A percentile compares a stretch with the other conserved stretches of the same genome.
Evolutionary conservation across 495 filamentous ascomycete genomes (phyloP).

Genomic region (Penicillium odoratum): DNA sequence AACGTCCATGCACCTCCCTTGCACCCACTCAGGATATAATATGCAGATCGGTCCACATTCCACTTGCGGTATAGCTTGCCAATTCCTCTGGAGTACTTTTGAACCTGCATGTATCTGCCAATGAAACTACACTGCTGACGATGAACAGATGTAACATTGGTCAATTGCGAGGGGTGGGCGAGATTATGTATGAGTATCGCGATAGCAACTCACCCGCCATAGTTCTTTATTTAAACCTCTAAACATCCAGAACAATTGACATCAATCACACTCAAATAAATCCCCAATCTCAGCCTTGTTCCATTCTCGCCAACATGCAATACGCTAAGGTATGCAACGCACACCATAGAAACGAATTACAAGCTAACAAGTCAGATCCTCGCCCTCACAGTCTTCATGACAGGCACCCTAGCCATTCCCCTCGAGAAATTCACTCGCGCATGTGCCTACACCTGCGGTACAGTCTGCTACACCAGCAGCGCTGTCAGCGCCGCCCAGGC

Average conservation of each 20-base stretch:
- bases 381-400: constrained; percentile 30
- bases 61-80: constrained; percentile 12
- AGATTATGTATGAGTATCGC: background rate
- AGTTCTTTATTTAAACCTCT: background rate
- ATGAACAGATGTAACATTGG: constrained; percentile 8
- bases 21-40: background rate
- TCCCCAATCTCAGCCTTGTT: background rate
- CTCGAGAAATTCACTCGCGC: constrained; percentile 48
- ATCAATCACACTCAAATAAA: background rate
- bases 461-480: constrained; percentile 46
- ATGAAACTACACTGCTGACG: constrained; percentile 6
- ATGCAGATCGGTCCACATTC: constrained; percentile 23
- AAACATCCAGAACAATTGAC: background rate
- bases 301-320: constrained; percentile 25
- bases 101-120: constrained; percentile 9
- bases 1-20: background rate
- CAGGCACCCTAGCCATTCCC: constrained; percentile 44
- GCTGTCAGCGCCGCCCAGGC: constrained; percentile 50
- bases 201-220: background rate
- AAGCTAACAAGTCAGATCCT: constrained; percentile 9
- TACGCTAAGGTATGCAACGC: constrained; percentile 27
- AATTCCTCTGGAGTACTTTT: background rate
- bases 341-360: background rate
- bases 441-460: constrained; percentile 53
- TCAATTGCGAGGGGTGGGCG: background rate